Percentiles rank a stretch among this genome's conserved stretches.
These are phyloP conservation scores for Neofusicoccum cordaticola DNA, from an alignment of 2,329 filamentous ascomycete genomes.

Conservation along the genomic window DNA sequence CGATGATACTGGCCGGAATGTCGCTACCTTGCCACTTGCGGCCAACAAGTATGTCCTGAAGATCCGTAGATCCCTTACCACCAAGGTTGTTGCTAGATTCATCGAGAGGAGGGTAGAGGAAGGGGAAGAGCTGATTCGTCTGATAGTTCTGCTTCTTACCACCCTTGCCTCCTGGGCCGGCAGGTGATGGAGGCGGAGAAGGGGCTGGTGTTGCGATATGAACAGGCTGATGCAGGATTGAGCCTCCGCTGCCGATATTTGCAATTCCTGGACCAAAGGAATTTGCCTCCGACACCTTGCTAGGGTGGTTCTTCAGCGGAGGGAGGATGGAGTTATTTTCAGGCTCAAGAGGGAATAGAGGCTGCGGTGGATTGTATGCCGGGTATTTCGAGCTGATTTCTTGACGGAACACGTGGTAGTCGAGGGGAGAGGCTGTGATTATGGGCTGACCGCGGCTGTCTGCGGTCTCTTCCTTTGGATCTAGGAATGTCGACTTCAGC, in stretches of 20 bases:
- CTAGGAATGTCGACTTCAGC: conserved; percentile 69
- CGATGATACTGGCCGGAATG: conserved; percentile 89
- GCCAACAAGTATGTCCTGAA: conserved; percentile 77
- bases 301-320: conserved; percentile 72
- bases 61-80: conserved; percentile 77
- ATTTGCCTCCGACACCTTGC: conserved; percentile 46
- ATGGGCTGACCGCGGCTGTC: conserved; percentile 65
- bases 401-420: conserved; percentile 94
- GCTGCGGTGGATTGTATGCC: conserved; percentile 85
- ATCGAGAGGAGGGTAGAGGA: conserved; percentile 92
- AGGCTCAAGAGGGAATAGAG: conserved; percentile 78
- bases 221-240: conserved; percentile 91
- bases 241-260: conserved; percentile 50
- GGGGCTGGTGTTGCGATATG: conserved; percentile 98
- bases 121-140: conserved; percentile 97
- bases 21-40: conserved; percentile 91
- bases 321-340: conserved; percentile 91
- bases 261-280: conserved; percentile 54
- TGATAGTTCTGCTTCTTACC: conserved; percentile 99
- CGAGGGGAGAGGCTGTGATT: conserved; percentile 88
- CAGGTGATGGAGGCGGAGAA: conserved; percentile 89
- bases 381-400: conserved; percentile 98
- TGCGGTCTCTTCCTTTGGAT: conserved; percentile 54
- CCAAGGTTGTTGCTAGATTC: conserved; percentile 84
- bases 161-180: conserved; percentile 77